phyloP scores from a whole-genome alignment of 805 yeast genomes.

The Candida endomychidarum region DNA sequence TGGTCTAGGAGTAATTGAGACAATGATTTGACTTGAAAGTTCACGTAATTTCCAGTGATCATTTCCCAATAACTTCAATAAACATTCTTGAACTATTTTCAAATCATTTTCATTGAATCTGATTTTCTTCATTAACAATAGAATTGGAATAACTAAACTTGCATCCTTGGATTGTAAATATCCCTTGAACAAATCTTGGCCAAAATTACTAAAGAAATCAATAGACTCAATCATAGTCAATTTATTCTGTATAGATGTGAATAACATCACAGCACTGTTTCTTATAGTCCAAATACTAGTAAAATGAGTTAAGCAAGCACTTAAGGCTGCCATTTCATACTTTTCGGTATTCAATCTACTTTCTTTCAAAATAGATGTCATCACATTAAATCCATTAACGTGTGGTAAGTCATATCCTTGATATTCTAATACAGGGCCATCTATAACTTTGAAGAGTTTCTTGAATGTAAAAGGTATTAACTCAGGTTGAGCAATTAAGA shows the following conservation, averaged over 20 bases:
- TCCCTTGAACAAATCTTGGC: slow-evolving; percentile 46
- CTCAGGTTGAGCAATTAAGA: slow-evolving; percentile 50
- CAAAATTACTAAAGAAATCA: slow-evolving; percentile 68
- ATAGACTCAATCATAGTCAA: slow-evolving; percentile 73
- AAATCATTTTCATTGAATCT: slow-evolving; percentile 51
- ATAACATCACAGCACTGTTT: slow-evolving; percentile 92
- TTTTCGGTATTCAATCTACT: slow-evolving; percentile 58
- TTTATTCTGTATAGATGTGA: slow-evolving; percentile 78
- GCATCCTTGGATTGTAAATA: slow-evolving; percentile 39
- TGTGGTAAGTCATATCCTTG: slow-evolving; percentile 71
- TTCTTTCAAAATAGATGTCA: slow-evolving; percentile 73
- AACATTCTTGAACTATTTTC: slow-evolving; percentile 52
- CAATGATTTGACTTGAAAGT: slow-evolving; percentile 73
- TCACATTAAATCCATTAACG: slow-evolving; percentile 89
- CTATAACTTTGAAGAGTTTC: slow-evolving; percentile 54
- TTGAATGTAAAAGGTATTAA: slow-evolving; percentile 52
- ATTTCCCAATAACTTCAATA: slow-evolving; percentile 50
- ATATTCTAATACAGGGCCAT: slow-evolving; percentile 40
- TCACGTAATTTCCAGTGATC: slow-evolving; percentile 83
- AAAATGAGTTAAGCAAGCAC: slow-evolving; percentile 62
- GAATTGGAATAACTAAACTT: slow-evolving; percentile 71
- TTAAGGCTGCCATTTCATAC: slow-evolving; percentile 58
- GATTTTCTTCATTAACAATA: slow-evolving; percentile 69
- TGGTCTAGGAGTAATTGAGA: slow-evolving; percentile 24
- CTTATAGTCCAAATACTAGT: slow-evolving; percentile 81